Conservation (phyloP, 2,329 filamentous ascomycete species). For the Ceratocystis papillata region DNA sequence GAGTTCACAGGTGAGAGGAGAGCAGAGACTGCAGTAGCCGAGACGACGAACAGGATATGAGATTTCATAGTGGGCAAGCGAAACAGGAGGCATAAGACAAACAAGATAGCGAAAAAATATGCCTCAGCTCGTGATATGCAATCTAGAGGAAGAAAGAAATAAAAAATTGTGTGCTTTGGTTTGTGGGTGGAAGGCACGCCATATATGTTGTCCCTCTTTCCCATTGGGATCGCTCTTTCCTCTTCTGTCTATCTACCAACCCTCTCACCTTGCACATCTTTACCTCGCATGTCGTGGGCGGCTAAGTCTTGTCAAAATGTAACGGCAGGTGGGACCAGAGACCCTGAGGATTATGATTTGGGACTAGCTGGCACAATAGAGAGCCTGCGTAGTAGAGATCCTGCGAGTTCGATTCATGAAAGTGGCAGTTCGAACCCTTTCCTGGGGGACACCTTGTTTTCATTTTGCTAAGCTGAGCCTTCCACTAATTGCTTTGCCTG, state of each 20-base stretch:
- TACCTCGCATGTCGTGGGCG: neutral
- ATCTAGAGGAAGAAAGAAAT: neutral
- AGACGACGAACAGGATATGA: neutral
- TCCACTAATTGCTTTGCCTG: no score
- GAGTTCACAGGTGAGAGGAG: constrained; percentile 40
- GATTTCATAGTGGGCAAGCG: neutral
- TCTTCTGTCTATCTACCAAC: neutral
- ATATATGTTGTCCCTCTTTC: constrained; percentile 13
- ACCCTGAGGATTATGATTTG: neutral
- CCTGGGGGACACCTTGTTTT: no score
- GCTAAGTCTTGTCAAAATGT: constrained; percentile 11
- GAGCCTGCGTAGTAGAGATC: no score
- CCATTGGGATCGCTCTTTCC: neutral
- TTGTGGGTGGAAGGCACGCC: neutral
- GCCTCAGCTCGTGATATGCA: neutral
- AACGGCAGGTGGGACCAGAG: neutral
- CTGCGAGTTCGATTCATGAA: no score
- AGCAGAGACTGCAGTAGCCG: constrained; percentile 22
- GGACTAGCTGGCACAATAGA: no score
- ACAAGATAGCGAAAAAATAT: neutral
- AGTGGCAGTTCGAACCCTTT: neutral
- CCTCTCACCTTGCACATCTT: neutral
- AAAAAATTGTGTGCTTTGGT: neutral
- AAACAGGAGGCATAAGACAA: neutral
- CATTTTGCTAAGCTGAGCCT: neutral